phyloP scores from a whole-genome alignment of 2,329 filamentous ascomycete genomes.

The Fusarium sp. region DNA sequence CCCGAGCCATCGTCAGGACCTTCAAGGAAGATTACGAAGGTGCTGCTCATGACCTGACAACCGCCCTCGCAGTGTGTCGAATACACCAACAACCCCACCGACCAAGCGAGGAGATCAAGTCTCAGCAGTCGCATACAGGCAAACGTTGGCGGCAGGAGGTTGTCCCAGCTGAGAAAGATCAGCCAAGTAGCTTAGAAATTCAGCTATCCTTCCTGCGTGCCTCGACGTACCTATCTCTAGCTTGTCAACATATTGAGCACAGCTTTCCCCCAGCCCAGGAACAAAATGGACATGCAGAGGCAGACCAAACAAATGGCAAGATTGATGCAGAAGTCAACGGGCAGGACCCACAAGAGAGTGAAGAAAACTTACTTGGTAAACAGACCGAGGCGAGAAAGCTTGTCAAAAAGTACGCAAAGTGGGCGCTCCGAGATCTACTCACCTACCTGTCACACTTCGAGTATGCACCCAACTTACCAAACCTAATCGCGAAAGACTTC shows the following conservation, averaged over 20 bases:
- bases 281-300: slow-evolving; percentile 10
- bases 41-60: slow-evolving; percentile 77
- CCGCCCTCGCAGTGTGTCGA: slow-evolving; percentile 69
- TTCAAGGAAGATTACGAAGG: slow-evolving; percentile 81
- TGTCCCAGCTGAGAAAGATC: slow-evolving; percentile 59
- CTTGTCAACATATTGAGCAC: slow-evolving; percentile 72
- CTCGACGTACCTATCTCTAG: slow-evolving; percentile 77
- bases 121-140: slow-evolving; percentile 49
- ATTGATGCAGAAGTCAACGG: slow-evolving; percentile 5
- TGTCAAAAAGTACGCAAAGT: slow-evolving; percentile 80
- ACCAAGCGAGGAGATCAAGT: slow-evolving; percentile 63
- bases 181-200: slow-evolving; percentile 79
- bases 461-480: slow-evolving; percentile 78
- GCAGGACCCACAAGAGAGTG: not conserved
- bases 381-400: slow-evolving; percentile 64
- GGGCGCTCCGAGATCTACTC: slow-evolving; percentile 79
- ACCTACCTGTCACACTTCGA: slow-evolving; percentile 80
- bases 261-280: slow-evolving; percentile 57
- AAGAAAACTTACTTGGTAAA: slow-evolving; percentile 23
- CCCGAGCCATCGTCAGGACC: slow-evolving; percentile 77
- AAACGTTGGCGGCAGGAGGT: slow-evolving; percentile 51
- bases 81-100: slow-evolving; percentile 66
- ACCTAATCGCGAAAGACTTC: slow-evolving; percentile 69
- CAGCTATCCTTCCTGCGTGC: slow-evolving; percentile 84
- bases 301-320: slow-evolving; percentile 1